Evolutionary conservation across 106 monocot species (phyloP).

Genomic region (Allium cepa): DNA sequence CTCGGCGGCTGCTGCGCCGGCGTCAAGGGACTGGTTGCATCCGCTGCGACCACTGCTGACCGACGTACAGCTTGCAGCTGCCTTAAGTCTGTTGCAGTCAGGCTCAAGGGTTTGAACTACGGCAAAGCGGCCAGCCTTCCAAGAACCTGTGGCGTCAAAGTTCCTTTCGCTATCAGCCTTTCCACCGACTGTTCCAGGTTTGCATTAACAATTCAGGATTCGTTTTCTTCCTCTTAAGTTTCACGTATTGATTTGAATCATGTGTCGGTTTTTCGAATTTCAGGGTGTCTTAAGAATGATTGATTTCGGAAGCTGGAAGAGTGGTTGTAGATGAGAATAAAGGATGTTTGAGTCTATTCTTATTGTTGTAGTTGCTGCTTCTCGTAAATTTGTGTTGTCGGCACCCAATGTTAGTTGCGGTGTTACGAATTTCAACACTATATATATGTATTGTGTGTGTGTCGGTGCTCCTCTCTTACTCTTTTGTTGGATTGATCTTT

Average conservation of each 20-base stretch:
- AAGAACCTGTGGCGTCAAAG: neutral
- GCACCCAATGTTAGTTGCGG: neutral
- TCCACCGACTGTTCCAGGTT: conserved; percentile 3
- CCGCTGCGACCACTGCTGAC: neutral
- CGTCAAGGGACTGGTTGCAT: neutral
- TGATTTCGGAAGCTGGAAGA: too few relatives aligned
- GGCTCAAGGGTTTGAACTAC: neutral
- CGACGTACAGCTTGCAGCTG: neutral
- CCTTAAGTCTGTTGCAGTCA: neutral
- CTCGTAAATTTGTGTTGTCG: too few relatives aligned
- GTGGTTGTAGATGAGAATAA: too few relatives aligned
- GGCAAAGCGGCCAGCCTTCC: neutral
- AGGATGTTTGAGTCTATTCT: neutral
- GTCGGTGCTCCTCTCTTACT: too few relatives aligned
- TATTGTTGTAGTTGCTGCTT: too few relatives aligned
- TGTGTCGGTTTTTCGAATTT: neutral
- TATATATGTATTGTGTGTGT: too few relatives aligned
- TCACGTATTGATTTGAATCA: neutral
- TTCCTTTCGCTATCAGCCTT: neutral
- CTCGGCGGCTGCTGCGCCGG: neutral
- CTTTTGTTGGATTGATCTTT: too few relatives aligned
- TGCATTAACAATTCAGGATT: neutral
- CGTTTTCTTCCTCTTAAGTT: neutral
- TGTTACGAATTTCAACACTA: neutral
- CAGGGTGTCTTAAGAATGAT: neutral